Percentiles rank a stretch among this genome's conserved stretches.
phyloP scores from a whole-genome alignment of 2,329 filamentous ascomycete species.

The Tympanopsis confertula region DNA sequence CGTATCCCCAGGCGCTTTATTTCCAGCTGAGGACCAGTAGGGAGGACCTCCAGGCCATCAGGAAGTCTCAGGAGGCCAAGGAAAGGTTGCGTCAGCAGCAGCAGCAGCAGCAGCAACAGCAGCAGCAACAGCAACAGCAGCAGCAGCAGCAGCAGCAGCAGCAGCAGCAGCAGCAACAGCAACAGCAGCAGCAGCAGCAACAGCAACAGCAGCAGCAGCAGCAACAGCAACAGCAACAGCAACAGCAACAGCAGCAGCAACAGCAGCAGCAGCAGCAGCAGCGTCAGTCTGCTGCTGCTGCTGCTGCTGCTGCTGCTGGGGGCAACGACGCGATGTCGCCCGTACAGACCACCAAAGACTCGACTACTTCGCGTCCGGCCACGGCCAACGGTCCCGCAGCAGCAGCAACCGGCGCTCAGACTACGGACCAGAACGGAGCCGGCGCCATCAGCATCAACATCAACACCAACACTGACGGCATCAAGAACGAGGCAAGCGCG shows the following conservation, averaged over 20 bases:
- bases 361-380: too few species aligned
- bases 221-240: too few species aligned
- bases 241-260: too few species aligned
- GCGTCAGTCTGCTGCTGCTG: constrained; percentile 9
- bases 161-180: constrained; percentile 7
- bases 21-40: constrained; percentile 87
- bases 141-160: constrained; percentile 9
- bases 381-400: constrained; percentile 2
- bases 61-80: constrained; percentile 74
- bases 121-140: constrained; percentile 9
- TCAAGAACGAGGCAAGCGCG: constrained; percentile 6
- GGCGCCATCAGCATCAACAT: constrained; percentile 21
- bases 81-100: constrained; percentile 43
- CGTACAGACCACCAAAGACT: too few species aligned
- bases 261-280: too few species aligned
- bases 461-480: constrained; percentile 10
- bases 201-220: constrained; percentile 6
- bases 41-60: constrained; percentile 85
- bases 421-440: constrained; percentile 12
- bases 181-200: constrained; percentile 8
- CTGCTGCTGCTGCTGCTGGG: constrained; percentile 13
- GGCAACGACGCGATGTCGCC: too few species aligned
- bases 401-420: constrained; percentile 5
- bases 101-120: constrained; percentile 20
- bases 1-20: constrained; percentile 89